Evolutionary conservation across 805 yeast species (phyloP).

Genomic region (Pichia californica): DNA sequence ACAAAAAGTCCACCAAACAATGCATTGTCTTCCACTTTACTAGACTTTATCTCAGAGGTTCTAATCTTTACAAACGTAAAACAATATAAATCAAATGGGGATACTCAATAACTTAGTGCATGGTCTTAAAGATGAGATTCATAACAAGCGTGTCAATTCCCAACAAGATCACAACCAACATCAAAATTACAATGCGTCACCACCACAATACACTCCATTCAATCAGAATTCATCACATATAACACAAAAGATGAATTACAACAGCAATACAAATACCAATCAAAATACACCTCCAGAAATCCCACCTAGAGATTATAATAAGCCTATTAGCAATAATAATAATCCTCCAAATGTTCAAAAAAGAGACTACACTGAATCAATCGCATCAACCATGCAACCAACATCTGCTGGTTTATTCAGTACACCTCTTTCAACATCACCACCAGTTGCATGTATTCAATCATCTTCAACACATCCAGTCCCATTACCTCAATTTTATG

Average conservation of each 20-base stretch:
- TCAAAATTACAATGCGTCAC: neutral
- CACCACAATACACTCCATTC: neutral
- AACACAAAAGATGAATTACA: too few species aligned
- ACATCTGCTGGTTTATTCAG: slow-evolving; percentile 15
- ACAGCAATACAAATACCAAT: too few species aligned
- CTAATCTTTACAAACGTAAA: too few species aligned
- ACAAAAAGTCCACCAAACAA: too few species aligned
- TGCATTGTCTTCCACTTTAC: too few species aligned
- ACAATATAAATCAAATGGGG: slow-evolving; percentile 20
- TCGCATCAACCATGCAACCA: neutral
- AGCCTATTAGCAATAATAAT: neutral
- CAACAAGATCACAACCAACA: neutral
- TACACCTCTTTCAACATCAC: slow-evolving; percentile 15
- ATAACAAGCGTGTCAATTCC: neutral
- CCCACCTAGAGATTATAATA: slow-evolving; percentile 21
- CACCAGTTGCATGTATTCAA: slow-evolving; percentile 19
- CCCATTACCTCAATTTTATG: slow-evolving; percentile 47
- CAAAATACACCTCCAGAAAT: slow-evolving; percentile 24
- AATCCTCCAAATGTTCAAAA: too few species aligned
- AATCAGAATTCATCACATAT: too few species aligned
- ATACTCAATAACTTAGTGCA: slow-evolving; percentile 15
- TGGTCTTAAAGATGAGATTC: slow-evolving; percentile 9
- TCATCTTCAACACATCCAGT: slow-evolving; percentile 63
- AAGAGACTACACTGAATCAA: neutral
- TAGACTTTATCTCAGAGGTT: too few species aligned